These are phyloP conservation scores for Thielaviopsis euricoi DNA, from an alignment of 2,329 filamentous ascomycete species.

Conservation along the genomic window DNA sequence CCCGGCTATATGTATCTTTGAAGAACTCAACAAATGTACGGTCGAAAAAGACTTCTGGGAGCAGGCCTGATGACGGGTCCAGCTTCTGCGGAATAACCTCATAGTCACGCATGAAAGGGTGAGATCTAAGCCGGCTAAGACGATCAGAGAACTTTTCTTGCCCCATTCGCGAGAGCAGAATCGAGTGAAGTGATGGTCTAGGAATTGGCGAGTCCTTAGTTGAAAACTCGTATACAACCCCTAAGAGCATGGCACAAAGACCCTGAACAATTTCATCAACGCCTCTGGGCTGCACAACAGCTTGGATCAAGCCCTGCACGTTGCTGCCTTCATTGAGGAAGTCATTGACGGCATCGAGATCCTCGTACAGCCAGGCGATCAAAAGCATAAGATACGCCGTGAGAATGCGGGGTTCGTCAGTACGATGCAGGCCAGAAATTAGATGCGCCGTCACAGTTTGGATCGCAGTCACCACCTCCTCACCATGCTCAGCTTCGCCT, in stretches of 20 bases:
- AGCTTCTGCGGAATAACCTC: conserved; percentile 66
- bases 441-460: conserved; percentile 77
- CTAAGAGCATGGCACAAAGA: conserved; percentile 68
- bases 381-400: conserved; percentile 84
- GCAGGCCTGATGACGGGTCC: conserved; percentile 29
- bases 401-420: conserved; percentile 61
- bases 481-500: conserved; percentile 73
- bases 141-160: conserved; percentile 78
- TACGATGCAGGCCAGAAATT: conserved; percentile 59
- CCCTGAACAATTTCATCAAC: conserved; percentile 59
- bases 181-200: conserved; percentile 60
- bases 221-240: conserved; percentile 89
- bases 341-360: conserved; percentile 80
- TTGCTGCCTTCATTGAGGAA: conserved; percentile 85
- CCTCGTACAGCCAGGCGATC: conserved; percentile 80
- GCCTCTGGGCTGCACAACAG: conserved; percentile 41
- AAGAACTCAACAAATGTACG: conserved; percentile 79
- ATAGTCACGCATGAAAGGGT: conserved; percentile 71
- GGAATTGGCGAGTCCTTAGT: conserved; percentile 91
- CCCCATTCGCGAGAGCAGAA: conserved; percentile 61
- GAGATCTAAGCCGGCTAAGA: conserved; percentile 58
- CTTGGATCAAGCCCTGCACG: conserved; percentile 69
- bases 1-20: conserved; percentile 84
- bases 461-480: conserved; percentile 89
- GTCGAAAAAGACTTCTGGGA: conserved; percentile 77